phyloP scores from a whole-genome alignment of 345 rosid genomes.

The Arabis hirsuta region DNA sequence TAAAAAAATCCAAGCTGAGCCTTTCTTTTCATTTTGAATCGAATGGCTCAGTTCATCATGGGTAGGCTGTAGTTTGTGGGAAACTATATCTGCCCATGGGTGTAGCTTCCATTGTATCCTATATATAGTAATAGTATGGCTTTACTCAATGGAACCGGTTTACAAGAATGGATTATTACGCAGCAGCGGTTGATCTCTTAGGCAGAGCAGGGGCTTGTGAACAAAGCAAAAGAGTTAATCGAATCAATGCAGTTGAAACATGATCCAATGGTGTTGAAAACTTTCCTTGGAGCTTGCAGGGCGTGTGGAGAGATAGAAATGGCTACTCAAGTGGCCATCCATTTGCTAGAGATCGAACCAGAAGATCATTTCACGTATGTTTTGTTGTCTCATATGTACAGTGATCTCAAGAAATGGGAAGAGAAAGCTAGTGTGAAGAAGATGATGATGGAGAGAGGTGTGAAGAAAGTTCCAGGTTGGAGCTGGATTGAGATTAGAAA shows the following conservation, averaged over 20 bases:
- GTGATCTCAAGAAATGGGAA: conserved; percentile 63
- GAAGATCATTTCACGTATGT: conserved; percentile 78
- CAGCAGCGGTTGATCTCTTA: conserved; percentile 74
- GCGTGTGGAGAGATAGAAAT: conserved; percentile 67
- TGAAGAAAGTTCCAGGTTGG: conserved; percentile 85
- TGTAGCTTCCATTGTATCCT: neutral
- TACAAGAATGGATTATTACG: conserved; percentile 80
- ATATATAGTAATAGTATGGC: conserved; percentile 12
- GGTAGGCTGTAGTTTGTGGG: conserved; percentile 44
- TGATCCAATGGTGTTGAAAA: conserved; percentile 74
- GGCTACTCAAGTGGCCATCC: conserved; percentile 64
- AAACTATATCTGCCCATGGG: conserved; percentile 26
- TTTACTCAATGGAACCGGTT: conserved; percentile 60
- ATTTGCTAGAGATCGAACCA: conserved; percentile 65
- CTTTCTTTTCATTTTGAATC: conserved; percentile 34
- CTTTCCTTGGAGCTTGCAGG: conserved; percentile 75
- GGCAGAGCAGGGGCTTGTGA: conserved; percentile 66
- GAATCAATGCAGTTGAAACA: conserved; percentile 70
- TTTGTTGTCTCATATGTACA: conserved; percentile 68
- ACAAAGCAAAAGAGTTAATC: conserved; percentile 58
- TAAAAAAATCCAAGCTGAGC: conserved; percentile 22
- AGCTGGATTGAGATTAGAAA: conserved; percentile 76
- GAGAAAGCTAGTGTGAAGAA: conserved; percentile 61
- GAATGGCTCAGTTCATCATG: conserved; percentile 43
- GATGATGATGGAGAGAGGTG: conserved; percentile 75